Evolutionary conservation across 495 filamentous ascomycete genomes (phyloP).

Genomic region (Neurospora sublineolata): DNA sequence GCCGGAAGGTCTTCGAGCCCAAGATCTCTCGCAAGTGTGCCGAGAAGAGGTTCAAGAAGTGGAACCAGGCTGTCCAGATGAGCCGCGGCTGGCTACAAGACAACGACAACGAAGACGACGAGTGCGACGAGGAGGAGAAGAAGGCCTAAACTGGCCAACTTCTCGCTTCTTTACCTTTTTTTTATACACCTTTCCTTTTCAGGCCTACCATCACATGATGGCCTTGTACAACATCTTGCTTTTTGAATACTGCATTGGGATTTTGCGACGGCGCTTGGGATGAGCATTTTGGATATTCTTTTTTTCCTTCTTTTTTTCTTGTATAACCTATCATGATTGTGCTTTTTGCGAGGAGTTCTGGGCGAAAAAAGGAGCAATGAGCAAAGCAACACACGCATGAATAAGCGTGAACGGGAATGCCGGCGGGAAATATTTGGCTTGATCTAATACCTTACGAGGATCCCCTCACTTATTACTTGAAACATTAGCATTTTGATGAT

Average conservation of each 20-base stretch:
- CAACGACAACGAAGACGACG: not conserved
- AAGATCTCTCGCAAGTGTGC: slow-evolving; percentile 49
- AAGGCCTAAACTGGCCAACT: not conserved
- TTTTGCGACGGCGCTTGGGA: not conserved
- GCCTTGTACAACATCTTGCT: not conserved
- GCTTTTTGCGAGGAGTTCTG: not conserved
- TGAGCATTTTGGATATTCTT: not conserved
- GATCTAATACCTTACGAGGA: not conserved
- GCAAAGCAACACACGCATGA: not conserved
- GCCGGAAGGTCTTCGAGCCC: slow-evolving; percentile 64
- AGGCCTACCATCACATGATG: not conserved
- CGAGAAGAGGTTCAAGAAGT: slow-evolving; percentile 60
- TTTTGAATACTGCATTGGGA: not conserved
- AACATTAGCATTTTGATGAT: not conserved
- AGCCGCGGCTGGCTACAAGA: slow-evolving; percentile 64
- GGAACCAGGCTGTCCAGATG: slow-evolving; percentile 85
- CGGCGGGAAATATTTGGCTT: not conserved
- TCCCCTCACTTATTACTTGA: not conserved
- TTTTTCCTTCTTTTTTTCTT: not conserved
- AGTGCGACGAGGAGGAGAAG: not conserved
- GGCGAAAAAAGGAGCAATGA: not conserved
- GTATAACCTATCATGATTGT: not conserved
- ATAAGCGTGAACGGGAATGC: not conserved
- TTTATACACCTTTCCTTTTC: not conserved
- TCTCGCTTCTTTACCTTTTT: not conserved